These are phyloP conservation scores for Exophiala aquamarina DNA, from an alignment of 2,329 filamentous ascomycete species.

Conservation along the genomic window DNA sequence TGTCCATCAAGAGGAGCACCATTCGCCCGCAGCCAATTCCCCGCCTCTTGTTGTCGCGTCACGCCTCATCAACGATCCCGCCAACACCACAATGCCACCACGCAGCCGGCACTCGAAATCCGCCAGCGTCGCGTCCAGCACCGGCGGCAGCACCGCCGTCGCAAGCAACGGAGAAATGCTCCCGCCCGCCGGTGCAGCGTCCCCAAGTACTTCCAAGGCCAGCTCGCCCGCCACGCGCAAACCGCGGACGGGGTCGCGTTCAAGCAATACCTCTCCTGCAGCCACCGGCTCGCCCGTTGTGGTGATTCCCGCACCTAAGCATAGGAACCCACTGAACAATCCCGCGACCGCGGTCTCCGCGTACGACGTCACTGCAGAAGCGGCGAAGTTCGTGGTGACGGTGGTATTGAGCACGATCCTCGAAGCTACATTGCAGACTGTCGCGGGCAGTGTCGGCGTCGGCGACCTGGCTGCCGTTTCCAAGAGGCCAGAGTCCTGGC, in stretches of 20 bases:
- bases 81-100: constrained; percentile 17
- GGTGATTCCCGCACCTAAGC: background rate
- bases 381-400: constrained; percentile 44
- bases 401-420: constrained; percentile 60
- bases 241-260: constrained; percentile 8
- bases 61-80: background rate
- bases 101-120: constrained; percentile 19
- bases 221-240: constrained; percentile 12
- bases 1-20: constrained; percentile 10
- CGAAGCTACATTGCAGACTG: constrained; percentile 64
- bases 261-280: constrained; percentile 5
- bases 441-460: constrained; percentile 59
- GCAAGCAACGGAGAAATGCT: constrained; percentile 12
- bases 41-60: too few relatives aligned
- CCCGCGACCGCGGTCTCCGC: too few relatives aligned
- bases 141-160: constrained; percentile 5
- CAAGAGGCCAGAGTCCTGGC: constrained; percentile 61
- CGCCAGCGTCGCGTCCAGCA: constrained; percentile 18
- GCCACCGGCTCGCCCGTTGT: constrained; percentile 11
- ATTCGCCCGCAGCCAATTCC: constrained; percentile 12
- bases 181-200: constrained; percentile 3
- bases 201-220: constrained; percentile 5
- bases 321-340: too few relatives aligned
- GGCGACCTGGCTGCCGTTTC: constrained; percentile 68
- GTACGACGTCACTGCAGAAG: constrained; percentile 1